These are phyloP conservation scores for Beverwykella pulmonaria DNA, from an alignment of 495 filamentous ascomycete species.

Conservation along the genomic window DNA sequence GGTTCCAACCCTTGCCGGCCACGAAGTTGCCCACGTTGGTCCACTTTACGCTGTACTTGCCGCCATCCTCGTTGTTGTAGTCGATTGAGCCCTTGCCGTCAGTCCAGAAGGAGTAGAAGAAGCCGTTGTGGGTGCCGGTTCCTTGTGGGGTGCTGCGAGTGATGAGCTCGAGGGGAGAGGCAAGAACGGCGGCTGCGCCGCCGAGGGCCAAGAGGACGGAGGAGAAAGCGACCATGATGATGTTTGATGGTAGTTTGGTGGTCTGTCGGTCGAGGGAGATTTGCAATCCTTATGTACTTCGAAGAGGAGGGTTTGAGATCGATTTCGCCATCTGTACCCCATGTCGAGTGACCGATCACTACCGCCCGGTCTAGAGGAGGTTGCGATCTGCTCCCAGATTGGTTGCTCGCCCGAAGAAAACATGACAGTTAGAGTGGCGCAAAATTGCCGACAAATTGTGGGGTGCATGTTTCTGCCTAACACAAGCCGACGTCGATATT, in stretches of 20 bases:
- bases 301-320: background rate
- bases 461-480: constrained; percentile 22
- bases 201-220: constrained; percentile 23
- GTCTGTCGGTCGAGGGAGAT: constrained; percentile 1
- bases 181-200: constrained; percentile 18
- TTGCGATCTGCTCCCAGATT: background rate
- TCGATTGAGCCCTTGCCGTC: constrained; percentile 35
- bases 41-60: constrained; percentile 39
- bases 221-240: constrained; percentile 25
- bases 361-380: constrained; percentile 18
- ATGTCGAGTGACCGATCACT: constrained; percentile 1
- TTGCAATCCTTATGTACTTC: constrained; percentile 8
- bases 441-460: constrained; percentile 20
- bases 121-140: constrained; percentile 37
- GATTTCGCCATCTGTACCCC: background rate
- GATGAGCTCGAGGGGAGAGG: constrained; percentile 19
- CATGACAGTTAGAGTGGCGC: constrained; percentile 16
- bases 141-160: constrained; percentile 5
- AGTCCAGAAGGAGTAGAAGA: constrained; percentile 43
- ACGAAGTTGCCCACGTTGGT: constrained; percentile 39
- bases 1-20: constrained; percentile 43
- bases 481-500: constrained; percentile 1
- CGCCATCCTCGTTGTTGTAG: constrained; percentile 39
- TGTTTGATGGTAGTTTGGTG: constrained; percentile 4
- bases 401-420: background rate